These are phyloP conservation scores for Phytophthora chlamydospora DNA, from an alignment of 352 stramenopile species.

Conservation along the genomic window DNA sequence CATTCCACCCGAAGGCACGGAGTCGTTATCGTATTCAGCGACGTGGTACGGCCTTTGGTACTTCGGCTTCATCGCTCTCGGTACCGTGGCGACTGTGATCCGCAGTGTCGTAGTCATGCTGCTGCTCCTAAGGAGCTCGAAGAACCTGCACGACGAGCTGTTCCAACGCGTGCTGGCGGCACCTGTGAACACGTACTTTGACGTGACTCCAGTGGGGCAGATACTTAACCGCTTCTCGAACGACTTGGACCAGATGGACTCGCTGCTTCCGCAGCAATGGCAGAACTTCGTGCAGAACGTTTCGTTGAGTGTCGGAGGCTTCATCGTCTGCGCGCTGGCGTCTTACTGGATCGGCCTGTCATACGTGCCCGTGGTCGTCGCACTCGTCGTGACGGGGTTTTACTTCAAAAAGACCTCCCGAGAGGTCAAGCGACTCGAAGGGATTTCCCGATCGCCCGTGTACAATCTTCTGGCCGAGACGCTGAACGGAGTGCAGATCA, in stretches of 20 bases:
- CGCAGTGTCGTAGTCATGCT: constrained; percentile 30
- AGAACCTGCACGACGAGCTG: constrained; percentile 37
- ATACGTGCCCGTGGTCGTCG: constrained; percentile 16
- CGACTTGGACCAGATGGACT: constrained; percentile 54
- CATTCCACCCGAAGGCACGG: constrained; percentile 23
- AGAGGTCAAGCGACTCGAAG: constrained; percentile 95
- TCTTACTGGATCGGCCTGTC: constrained; percentile 27
- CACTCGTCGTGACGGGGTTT: constrained; percentile 17
- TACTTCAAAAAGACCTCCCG: constrained; percentile 77
- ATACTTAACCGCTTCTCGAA: constrained; percentile 59
- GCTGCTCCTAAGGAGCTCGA: constrained; percentile 26
- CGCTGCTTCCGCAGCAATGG: constrained; percentile 38
- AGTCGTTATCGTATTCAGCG: constrained; percentile 16
- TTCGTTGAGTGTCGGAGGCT: constrained; percentile 17
- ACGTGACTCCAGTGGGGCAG: constrained; percentile 50
- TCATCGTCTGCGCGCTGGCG: constrained; percentile 26
- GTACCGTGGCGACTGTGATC: constrained; percentile 10
- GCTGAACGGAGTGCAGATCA: constrained; percentile 21
- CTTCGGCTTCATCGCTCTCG: constrained; percentile 33
- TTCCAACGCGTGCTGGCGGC: constrained; percentile 49
- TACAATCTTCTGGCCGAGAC: constrained; percentile 28
- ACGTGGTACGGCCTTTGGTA: constrained; percentile 40
- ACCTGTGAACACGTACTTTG: constrained; percentile 52
- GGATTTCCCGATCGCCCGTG: constrained; percentile 47
- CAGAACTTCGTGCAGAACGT: constrained; percentile 37